phyloP scores from a whole-genome alignment of 1,284 basidiomycete genomes.

The Microbotryum intermedium region DNA sequence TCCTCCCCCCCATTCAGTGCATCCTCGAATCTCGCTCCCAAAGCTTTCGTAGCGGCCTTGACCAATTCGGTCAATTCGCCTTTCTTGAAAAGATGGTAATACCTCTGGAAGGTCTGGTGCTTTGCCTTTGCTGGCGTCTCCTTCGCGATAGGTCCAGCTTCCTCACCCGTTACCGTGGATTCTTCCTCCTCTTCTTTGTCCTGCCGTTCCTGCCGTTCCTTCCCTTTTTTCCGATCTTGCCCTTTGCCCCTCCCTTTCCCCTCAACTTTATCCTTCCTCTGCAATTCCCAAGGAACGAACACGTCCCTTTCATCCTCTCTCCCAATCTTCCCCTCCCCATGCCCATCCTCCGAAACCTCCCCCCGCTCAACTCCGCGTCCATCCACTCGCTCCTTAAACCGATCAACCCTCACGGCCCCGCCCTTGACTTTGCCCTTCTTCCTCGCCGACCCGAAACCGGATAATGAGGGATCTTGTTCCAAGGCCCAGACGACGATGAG shows the following conservation, averaged over 20 bases:
- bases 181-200: background rate
- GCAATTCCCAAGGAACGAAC: constrained; percentile 61
- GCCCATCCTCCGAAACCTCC: background rate
- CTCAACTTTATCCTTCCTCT: background rate
- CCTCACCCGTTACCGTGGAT: background rate
- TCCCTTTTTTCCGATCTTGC: constrained; percentile 5
- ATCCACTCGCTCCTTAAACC: background rate
- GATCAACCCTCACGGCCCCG: background rate
- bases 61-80: constrained; percentile 65
- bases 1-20: background rate
- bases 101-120: constrained; percentile 60
- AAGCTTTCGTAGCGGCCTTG: constrained; percentile 51
- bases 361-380: too few relatives aligned
- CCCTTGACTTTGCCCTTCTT: background rate
- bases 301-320: constrained; percentile 45
- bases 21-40: constrained; percentile 45
- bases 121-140: background rate
- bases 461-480: constrained; percentile 60
- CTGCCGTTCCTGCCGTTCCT: background rate
- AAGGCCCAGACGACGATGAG: constrained; percentile 98
- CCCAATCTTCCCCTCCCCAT: background rate
- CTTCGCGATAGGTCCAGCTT: background rate
- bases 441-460: constrained; percentile 20
- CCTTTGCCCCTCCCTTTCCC: constrained; percentile 32
- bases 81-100: constrained; percentile 84